Conservation (phyloP, 1,139 yeast species). For the Waltiozyma sp. region DNA sequence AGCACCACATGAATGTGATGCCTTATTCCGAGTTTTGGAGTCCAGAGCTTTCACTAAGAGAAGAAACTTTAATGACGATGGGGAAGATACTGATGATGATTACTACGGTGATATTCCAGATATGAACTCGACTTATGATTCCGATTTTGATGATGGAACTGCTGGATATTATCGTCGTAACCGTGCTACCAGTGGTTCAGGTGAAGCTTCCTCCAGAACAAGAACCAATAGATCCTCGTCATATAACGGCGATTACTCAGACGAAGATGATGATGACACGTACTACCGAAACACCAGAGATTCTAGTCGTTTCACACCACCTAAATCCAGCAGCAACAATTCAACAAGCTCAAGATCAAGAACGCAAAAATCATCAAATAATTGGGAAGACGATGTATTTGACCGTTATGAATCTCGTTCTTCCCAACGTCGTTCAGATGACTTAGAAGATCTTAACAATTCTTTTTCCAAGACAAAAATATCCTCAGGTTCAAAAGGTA, state of each 20-base stretch:
- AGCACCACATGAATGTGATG: conserved; percentile 88
- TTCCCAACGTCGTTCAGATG: conserved; percentile 8
- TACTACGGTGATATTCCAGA: conserved; percentile 70
- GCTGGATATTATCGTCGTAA: conserved; percentile 19
- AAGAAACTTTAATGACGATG: conserved; percentile 27
- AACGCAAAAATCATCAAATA: conserved; percentile 25
- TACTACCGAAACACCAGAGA: conserved; percentile 25
- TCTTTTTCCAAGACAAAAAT: conserved; percentile 24
- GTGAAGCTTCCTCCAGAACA: conserved; percentile 8
- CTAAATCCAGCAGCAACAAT: conserved; percentile 2
- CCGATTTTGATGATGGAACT: conserved; percentile 19
- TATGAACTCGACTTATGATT: conserved; percentile 34
- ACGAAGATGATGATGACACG: conserved; percentile 18
- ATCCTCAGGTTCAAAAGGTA: conserved; percentile 33
- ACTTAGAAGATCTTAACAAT: conserved; percentile 24
- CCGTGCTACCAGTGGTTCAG: conserved; percentile 9
- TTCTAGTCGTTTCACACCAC: conserved; percentile 15
- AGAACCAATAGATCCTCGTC: conserved; percentile 7
- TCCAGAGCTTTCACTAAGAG: conserved; percentile 71
- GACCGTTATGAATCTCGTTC: conserved; percentile 30
- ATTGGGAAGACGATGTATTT: conserved; percentile 82
- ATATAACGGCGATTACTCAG: conserved; percentile 14
- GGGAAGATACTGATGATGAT: conserved; percentile 34
- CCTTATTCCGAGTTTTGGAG: conserved; percentile 77
- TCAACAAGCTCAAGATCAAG: conserved; percentile 18